Conservation (phyloP, 768 basidiomycete genomes). For the Fomitopsis serialis region DNA sequence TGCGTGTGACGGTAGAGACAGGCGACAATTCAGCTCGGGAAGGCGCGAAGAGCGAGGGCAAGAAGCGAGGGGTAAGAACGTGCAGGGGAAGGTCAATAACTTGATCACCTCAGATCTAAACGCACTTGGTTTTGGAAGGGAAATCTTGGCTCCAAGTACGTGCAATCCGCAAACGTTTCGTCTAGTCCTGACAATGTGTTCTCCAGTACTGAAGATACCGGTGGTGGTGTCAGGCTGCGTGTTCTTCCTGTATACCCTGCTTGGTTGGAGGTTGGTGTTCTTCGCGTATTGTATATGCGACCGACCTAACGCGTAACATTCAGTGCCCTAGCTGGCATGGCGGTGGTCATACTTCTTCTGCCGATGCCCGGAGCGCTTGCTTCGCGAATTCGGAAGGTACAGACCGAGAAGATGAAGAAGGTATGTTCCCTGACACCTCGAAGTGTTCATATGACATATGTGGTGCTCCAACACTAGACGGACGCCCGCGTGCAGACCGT, state of each 20-base stretch:
- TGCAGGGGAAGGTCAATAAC: conserved; percentile 77
- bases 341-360: conserved; percentile 36
- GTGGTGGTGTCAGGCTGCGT: conserved; percentile 32
- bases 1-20: conserved; percentile 40
- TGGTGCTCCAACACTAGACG: conserved; percentile 23
- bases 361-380: conserved; percentile 39
- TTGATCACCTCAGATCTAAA: conserved; percentile 59
- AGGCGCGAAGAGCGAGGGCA: conserved; percentile 3
- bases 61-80: conserved; percentile 32
- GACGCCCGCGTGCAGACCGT: conserved; percentile 40
- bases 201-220: background rate
- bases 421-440: conserved; percentile 10
- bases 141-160: conserved; percentile 17
- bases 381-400: conserved; percentile 27
- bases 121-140: conserved; percentile 21
- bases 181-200: no score
- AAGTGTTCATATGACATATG: conserved; percentile 19
- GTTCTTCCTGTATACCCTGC: conserved; percentile 38
- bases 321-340: conserved; percentile 37
- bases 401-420: conserved; percentile 38
- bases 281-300: background rate
- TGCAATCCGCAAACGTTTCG: background rate
- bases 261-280: conserved; percentile 40
- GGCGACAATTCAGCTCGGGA: background rate
- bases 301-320: background rate